Percentiles rank a stretch among this genome's conserved stretches.
Conservation (phyloP, 805 yeast species). For the Jamesozyma hellenica region DNA sequence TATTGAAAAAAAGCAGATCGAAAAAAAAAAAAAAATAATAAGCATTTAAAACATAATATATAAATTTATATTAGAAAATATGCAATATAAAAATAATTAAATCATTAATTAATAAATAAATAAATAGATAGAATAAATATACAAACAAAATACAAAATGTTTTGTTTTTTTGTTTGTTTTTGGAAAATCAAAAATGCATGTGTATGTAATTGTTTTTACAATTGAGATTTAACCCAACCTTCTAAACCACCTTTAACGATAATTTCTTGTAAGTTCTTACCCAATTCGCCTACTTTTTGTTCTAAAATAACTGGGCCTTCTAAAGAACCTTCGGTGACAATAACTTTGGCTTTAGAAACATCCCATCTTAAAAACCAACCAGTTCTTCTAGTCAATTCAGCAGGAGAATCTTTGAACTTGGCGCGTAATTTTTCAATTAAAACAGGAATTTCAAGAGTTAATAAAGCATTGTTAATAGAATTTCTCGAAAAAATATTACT, state of each 20-base stretch:
- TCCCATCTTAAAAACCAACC: constrained; percentile 93
- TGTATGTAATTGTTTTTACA: constrained; percentile 16
- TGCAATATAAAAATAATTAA: neutral
- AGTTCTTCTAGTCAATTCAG: constrained; percentile 85
- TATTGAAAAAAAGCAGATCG: too few species aligned
- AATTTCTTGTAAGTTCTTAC: constrained; percentile 90
- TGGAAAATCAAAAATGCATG: too few species aligned
- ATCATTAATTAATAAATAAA: constrained; percentile 1
- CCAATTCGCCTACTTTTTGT: constrained; percentile 92
- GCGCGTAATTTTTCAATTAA: constrained; percentile 69
- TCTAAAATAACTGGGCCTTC: constrained; percentile 49
- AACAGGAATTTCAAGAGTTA: constrained; percentile 88
- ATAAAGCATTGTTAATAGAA: constrained; percentile 88
- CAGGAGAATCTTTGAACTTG: constrained; percentile 41
- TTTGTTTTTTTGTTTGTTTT: too few species aligned
- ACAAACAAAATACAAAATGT: too few species aligned
- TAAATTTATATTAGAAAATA: too few species aligned
- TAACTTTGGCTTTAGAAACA: constrained; percentile 72
- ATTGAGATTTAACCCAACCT: constrained; percentile 88
- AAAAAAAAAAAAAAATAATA: too few species aligned
- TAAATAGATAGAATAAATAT: neutral
- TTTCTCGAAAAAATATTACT: constrained; percentile 95
- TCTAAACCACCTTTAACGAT: constrained; percentile 96
- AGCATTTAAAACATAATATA: too few species aligned
- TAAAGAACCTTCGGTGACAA: constrained; percentile 53